Evolutionary conservation across 352 stramenopile genomes (phyloP).

Genomic region (Phytophthora nicotianae): DNA sequence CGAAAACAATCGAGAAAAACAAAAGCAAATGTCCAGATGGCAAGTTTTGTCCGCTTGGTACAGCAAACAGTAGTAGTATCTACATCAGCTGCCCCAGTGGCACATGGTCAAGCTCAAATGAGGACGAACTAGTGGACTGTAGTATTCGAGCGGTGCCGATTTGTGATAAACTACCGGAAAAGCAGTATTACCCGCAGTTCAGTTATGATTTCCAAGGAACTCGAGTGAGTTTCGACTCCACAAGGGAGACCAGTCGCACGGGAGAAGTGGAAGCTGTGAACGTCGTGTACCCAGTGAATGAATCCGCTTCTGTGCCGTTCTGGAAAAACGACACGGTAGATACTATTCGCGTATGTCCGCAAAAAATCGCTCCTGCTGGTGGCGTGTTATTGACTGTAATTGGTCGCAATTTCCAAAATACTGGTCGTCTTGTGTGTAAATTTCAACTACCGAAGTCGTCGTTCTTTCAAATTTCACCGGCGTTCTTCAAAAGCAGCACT

Average conservation of each 20-base stretch:
- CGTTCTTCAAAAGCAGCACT: slow-evolving; percentile 84
- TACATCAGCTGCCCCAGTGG: slow-evolving; percentile 92
- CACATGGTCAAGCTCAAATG: slow-evolving; percentile 86
- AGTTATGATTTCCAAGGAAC: slow-evolving; percentile 68
- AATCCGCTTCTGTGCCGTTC: slow-evolving; percentile 68
- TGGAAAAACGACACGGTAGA: slow-evolving; percentile 98
- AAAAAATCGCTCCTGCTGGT: slow-evolving; percentile 37
- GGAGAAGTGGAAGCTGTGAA: slow-evolving; percentile 91
- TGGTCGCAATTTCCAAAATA: slow-evolving; percentile 94
- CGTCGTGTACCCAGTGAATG: slow-evolving; percentile 93
- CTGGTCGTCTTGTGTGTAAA: slow-evolving; percentile 84
- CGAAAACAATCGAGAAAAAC: slow-evolving; percentile 84
- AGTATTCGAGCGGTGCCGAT: slow-evolving; percentile 88
- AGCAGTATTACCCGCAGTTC: slow-evolving; percentile 86
- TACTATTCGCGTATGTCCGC: slow-evolving; percentile 88
- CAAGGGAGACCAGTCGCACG: slow-evolving; percentile 65
- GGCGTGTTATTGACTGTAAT: slow-evolving; percentile 90
- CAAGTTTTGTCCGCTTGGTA: slow-evolving; percentile 93
- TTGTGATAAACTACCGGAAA: slow-evolving; percentile 91
- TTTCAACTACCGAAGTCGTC: slow-evolving; percentile 48
- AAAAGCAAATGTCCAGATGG: slow-evolving; percentile 93
- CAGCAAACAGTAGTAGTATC: slow-evolving; percentile 76
- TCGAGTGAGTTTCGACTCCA: slow-evolving; percentile 70
- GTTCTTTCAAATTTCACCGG: slow-evolving; percentile 30
- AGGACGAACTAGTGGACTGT: slow-evolving; percentile 89